Percentiles rank a stretch among this genome's conserved stretches.
phyloP scores from a whole-genome alignment of 805 yeast species.

The Isabelozyma pseudorhagii region DNA sequence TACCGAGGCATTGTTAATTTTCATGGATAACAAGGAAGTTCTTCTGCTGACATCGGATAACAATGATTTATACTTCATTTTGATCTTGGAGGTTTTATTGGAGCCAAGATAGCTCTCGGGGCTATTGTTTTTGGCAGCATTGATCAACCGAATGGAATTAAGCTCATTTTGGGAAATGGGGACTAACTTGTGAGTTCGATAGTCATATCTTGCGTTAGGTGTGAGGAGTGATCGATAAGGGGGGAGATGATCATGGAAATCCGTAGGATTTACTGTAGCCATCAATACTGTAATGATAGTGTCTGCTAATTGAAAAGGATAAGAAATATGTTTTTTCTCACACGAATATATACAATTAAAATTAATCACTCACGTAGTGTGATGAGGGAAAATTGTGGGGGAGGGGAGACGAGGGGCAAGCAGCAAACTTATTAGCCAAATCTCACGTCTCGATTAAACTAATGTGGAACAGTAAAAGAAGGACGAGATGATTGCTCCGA shows the following conservation, averaged over 20 bases:
- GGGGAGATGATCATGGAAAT: slow-evolving; percentile 37
- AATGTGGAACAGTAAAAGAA: neutral
- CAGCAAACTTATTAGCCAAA: neutral
- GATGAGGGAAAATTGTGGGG: neutral
- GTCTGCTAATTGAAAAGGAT: no score
- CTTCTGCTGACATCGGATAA: slow-evolving; percentile 47
- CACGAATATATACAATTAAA: neutral
- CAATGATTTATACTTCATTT: slow-evolving; percentile 48
- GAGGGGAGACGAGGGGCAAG: neutral
- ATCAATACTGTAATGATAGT: neutral
- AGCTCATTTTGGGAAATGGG: slow-evolving; percentile 36
- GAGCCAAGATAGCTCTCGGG: neutral
- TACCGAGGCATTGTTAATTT: slow-evolving; percentile 13
- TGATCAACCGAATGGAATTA: slow-evolving; percentile 9
- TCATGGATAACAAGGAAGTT: slow-evolving; percentile 35
- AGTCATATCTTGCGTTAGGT: slow-evolving; percentile 50
- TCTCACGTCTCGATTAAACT: neutral
- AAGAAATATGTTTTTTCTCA: neutral
- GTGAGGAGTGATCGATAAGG: slow-evolving; percentile 52
- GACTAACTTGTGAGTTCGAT: slow-evolving; percentile 42
- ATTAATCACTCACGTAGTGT: neutral
- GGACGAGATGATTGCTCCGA: no score
- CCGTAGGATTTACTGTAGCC: slow-evolving; percentile 7
- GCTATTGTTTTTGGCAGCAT: slow-evolving; percentile 3
- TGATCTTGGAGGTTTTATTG: slow-evolving; percentile 14